Conservation (phyloP, 2,329 filamentous ascomycete species). For the Verruconis gallopava region DNA sequence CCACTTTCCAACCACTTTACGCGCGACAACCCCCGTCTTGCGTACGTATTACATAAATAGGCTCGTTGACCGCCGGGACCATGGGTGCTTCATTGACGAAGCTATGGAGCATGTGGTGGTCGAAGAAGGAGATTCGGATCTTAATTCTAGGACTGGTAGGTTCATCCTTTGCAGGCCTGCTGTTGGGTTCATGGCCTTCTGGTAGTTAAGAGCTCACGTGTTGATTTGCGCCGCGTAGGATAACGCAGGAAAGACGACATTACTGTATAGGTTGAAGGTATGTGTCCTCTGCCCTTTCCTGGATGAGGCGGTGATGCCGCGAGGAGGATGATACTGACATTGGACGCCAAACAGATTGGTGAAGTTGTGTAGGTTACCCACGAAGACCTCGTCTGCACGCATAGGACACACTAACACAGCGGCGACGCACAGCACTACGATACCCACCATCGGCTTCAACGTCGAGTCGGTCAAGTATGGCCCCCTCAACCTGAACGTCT, state of each 20-base stretch:
- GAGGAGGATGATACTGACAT: background rate
- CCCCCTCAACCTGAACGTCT: constrained; percentile 97
- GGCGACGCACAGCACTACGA: constrained; percentile 64
- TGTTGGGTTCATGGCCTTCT: background rate
- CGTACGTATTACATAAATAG: too few species aligned
- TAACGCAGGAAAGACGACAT: constrained; percentile 95
- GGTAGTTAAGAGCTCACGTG: background rate
- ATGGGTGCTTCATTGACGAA: constrained; percentile 47
- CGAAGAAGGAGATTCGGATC: constrained; percentile 97
- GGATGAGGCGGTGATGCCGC: too few species aligned
- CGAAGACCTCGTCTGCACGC: too few species aligned
- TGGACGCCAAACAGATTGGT: constrained; percentile 67
- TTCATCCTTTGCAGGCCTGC: too few species aligned
- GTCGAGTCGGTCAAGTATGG: constrained; percentile 98
- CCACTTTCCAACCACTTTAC: too few species aligned
- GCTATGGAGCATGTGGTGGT: constrained; percentile 59
- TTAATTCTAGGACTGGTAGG: constrained; percentile 84
- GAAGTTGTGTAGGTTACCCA: constrained; percentile 74
- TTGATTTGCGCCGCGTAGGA: too few species aligned
- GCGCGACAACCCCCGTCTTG: too few species aligned
- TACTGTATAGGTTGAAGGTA: constrained; percentile 93
- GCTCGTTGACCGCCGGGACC: too few species aligned
- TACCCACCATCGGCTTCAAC: constrained; percentile 98
- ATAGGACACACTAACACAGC: too few species aligned
- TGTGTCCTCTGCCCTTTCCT: constrained; percentile 2